These are phyloP conservation scores for Coemansia sp. DNA, from an alignment of 192 early-diverging fungal genomes.

Conservation along the genomic window DNA sequence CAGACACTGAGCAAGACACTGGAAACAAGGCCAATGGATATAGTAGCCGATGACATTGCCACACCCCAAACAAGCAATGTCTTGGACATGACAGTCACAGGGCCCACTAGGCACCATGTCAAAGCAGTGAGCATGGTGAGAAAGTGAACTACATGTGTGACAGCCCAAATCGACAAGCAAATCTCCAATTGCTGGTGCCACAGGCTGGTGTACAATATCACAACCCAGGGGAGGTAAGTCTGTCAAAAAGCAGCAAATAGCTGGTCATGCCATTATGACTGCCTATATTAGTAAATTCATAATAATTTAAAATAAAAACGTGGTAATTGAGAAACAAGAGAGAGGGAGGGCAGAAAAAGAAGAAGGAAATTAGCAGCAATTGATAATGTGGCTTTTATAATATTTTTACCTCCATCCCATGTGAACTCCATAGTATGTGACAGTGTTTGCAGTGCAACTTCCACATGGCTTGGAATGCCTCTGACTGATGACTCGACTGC, in stretches of 20 bases:
- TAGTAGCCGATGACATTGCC: conserved; percentile 53
- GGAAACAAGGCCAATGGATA: conserved; percentile 53
- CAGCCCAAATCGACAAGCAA: conserved; percentile 38
- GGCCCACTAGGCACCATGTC: conserved; percentile 49
- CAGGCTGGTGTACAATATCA: conserved; percentile 44
- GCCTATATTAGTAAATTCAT: conserved; percentile 21
- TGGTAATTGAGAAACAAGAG: neutral
- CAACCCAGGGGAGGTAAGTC: conserved; percentile 52
- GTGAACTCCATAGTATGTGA: conserved; percentile 47
- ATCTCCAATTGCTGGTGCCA: conserved; percentile 35
- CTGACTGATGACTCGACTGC: conserved; percentile 16
- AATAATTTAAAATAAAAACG: neutral
- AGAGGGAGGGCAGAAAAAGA: neutral
- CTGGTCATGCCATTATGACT: conserved; percentile 48
- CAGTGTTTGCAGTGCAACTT: conserved; percentile 50
- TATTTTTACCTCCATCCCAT: conserved; percentile 45
- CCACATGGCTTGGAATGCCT: conserved; percentile 55
- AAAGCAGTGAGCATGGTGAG: conserved; percentile 49
- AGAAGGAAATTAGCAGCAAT: neutral
- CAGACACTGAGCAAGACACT: conserved; percentile 49
- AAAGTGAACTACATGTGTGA: conserved; percentile 39
- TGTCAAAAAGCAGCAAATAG: conserved; percentile 50
- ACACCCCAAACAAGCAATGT: conserved; percentile 52
- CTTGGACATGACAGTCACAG: conserved; percentile 55
- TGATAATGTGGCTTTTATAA: neutral